Base-by-base conservation (phyloP, 805 yeast species). In the Yueomyces sp. region DNA sequence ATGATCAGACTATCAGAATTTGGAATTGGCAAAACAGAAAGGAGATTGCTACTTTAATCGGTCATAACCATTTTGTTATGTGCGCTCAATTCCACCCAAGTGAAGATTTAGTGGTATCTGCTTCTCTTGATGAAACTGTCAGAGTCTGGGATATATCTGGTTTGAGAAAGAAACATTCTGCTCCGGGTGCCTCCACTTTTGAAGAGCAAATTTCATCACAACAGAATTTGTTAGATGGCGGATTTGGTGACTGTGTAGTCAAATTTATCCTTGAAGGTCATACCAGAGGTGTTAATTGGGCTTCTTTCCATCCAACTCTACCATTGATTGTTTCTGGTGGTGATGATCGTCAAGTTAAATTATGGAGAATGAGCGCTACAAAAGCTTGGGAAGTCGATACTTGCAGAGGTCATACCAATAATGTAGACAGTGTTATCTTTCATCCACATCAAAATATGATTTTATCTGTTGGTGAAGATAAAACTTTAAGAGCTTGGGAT, bases 1-100 rank as follows among this genome's bases (percentile, higher is more conserved):
- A 92, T 65, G 99, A 92, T 70, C 98, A 92, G 67, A 92, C 99
- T 32, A 87, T 94, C 51, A 76, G 99, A 62, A 90, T 92, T 52
- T 92, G 99, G 99, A 94, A 92, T 68, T 92, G 98, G 98, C 98
- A 94, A 70, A 88, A 88, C 63, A 79, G 98, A 54, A 90, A 87
- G 62, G 97, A 92, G 57, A 83, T 92, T 57, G 97, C 97, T 7
- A 86, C 96, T 57, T 69, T 92, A 53, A 90, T 98, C 5, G 98
- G 99, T 49, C 99, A 92, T 65, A 88, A 86, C 66, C 98, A 92
- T 68, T 92, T 94, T 65, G 96, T 92, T 44, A 85, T 92, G 92
- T 84, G 94, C 55, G 97, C 98, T 2, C 94, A 85, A 64, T 92
- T 92, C 74, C 99, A 92, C 62, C 96, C 96, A 39, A 69, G 80